Percentiles rank a stretch among this genome's conserved stretches.
These are phyloP conservation scores for Chrysopogon serrulatus DNA, from an alignment of 176 grass and related monocot genomes.

Conservation along the genomic window DNA sequence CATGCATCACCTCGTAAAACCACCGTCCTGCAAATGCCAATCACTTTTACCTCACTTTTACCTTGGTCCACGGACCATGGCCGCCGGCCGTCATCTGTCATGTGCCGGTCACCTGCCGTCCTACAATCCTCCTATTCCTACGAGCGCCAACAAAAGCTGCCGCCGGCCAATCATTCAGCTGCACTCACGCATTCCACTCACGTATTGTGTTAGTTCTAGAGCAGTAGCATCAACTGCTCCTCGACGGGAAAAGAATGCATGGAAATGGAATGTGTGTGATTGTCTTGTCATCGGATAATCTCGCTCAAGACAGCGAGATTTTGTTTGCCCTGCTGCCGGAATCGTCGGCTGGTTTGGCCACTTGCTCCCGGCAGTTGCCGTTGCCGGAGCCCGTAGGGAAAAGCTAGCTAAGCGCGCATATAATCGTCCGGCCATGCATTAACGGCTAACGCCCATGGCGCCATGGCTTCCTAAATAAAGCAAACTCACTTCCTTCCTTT, in stretches of 20 bases:
- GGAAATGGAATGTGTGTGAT: neutral
- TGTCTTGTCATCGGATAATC: neutral
- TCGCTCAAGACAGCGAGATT: neutral
- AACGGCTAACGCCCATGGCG: neutral
- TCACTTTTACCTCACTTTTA: neutral
- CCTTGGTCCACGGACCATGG: neutral
- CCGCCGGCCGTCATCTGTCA: neutral
- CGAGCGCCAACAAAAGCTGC: neutral
- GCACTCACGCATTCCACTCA: neutral
- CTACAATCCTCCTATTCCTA: neutral
- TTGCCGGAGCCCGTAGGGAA: neutral
- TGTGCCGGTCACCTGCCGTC: neutral
- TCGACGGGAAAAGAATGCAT: neutral
- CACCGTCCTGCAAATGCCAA: neutral
- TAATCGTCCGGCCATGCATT: neutral
- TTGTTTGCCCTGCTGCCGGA: neutral
- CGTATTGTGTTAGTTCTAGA: neutral
- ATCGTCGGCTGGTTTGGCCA: conserved; percentile 9
- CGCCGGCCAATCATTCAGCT: neutral
- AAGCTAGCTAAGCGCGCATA: neutral
- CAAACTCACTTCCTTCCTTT: conserved; percentile 20
- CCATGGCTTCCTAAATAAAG: conserved; percentile 20
- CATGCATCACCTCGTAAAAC: neutral
- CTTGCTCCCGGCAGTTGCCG: conserved; percentile 1
- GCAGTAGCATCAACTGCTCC: conserved; percentile 29